phyloP scores from a whole-genome alignment of 2,329 filamentous ascomycete species.

The Xylariaceae sp. region DNA sequence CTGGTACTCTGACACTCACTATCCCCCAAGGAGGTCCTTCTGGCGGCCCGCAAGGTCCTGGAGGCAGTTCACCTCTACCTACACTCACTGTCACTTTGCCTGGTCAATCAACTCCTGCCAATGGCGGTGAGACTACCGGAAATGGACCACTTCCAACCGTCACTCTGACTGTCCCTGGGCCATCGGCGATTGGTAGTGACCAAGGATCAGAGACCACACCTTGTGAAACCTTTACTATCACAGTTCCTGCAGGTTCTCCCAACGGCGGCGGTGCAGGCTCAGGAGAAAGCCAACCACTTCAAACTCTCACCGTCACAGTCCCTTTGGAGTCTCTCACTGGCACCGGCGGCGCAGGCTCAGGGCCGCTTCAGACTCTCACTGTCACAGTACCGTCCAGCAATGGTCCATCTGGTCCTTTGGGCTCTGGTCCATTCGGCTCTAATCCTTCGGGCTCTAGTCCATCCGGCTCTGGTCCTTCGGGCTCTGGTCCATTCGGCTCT shows the following conservation, averaged over 20 bases:
- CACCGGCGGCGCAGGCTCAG: conserved; percentile 6
- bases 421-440: too few species aligned
- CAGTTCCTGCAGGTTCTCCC: conserved; percentile 4
- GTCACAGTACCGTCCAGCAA: conserved; percentile 1
- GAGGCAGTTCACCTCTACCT: conserved; percentile 7
- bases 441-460: too few species aligned
- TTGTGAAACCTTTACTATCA: conserved; percentile 16
- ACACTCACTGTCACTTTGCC: conserved; percentile 18
- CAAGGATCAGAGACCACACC: conserved; percentile 5
- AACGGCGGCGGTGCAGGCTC: conserved; percentile 3
- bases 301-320: conserved; percentile 16
- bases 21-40: conserved; percentile 4
- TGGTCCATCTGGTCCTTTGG: too few species aligned
- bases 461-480: too few species aligned
- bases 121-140: conserved; percentile 6
- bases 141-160: conserved; percentile 15
- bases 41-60: conserved; percentile 3
- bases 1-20: conserved; percentile 8
- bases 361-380: conserved; percentile 13
- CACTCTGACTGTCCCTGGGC: conserved; percentile 14
- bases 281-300: conserved; percentile 10
- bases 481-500: too few species aligned
- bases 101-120: conserved; percentile 4
- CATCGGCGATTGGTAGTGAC: conserved; percentile 4
- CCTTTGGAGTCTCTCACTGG: conserved; percentile 1